These are phyloP conservation scores for Chlamydomonas applanata DNA, from an alignment of 139 green algal genomes.

Conservation along the genomic window DNA sequence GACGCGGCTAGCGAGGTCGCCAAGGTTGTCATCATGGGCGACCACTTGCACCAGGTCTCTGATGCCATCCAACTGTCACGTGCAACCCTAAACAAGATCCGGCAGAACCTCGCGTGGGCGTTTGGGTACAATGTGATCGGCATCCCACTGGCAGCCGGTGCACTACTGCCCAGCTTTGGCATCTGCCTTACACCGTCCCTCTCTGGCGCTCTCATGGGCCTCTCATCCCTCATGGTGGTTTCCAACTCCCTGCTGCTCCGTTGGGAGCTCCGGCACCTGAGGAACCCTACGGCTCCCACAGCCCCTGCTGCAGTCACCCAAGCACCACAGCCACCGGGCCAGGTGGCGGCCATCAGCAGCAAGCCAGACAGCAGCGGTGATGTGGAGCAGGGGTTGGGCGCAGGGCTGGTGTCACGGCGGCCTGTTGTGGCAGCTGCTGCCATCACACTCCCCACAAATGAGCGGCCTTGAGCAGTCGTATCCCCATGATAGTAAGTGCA, in stretches of 20 bases:
- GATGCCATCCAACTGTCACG: conserved; percentile 75
- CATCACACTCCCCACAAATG: too few relatives aligned
- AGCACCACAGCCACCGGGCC: too few relatives aligned
- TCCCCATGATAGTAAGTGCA: too few relatives aligned
- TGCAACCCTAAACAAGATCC: conserved; percentile 81
- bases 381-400: too few relatives aligned
- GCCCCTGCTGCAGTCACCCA: too few relatives aligned
- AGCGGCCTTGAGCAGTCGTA: too few relatives aligned
- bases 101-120: conserved; percentile 87
- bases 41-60: conserved; percentile 70
- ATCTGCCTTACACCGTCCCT: conserved; percentile 55
- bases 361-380: too few relatives aligned
- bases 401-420: too few relatives aligned
- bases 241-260: conserved; percentile 85
- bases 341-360: too few relatives aligned
- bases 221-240: conserved; percentile 80
- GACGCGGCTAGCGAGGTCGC: conserved; percentile 71
- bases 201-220: conserved; percentile 79
- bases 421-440: too few relatives aligned
- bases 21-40: conserved; percentile 78
- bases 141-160: conserved; percentile 64
- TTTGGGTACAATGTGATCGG: conserved; percentile 86
- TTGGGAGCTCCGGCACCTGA: conserved; percentile 26
- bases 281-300: too few relatives aligned
- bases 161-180: conserved; percentile 45